Percentiles rank a stretch among this genome's conserved stretches.
Evolutionary conservation across 139 green algal species (phyloP).

Genomic region (Edaphochlamys debaryana): DNA sequence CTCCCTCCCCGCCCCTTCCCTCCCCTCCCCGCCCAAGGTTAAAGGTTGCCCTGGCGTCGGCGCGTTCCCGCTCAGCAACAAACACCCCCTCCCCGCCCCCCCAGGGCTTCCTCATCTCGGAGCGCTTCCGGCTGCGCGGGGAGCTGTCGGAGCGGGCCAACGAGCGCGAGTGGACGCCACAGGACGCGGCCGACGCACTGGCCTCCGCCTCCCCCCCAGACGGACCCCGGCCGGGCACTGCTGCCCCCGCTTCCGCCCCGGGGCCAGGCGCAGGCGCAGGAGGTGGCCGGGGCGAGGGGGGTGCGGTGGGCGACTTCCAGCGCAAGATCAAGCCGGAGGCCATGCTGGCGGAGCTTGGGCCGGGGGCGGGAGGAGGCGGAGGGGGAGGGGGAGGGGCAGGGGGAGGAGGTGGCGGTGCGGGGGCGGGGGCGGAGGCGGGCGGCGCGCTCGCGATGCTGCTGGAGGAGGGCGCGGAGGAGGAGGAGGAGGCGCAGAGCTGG

Average conservation of each 20-base stretch:
- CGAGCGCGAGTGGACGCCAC: conserved; percentile 24
- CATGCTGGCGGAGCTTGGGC: conserved; percentile 47
- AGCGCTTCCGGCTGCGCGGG: conserved; percentile 51
- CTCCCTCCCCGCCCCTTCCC: too few relatives aligned
- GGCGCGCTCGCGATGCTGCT: neutral
- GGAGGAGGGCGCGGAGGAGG: conserved; percentile 15
- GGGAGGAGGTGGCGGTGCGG: neutral
- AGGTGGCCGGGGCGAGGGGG: neutral
- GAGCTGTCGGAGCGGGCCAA: conserved; percentile 48
- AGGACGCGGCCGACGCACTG: neutral
- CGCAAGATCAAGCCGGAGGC: conserved; percentile 63
- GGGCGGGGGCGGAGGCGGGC: neutral
- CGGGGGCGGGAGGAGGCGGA: conserved; percentile 10
- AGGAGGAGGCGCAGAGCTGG: conserved; percentile 1
- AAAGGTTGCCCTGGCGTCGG: too few relatives aligned
- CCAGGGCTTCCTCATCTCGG: conserved; percentile 57
- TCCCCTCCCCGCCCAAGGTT: too few relatives aligned
- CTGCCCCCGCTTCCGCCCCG: too few relatives aligned
- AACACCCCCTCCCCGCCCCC: neutral
- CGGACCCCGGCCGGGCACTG: too few relatives aligned
- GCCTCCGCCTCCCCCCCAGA: too few relatives aligned
- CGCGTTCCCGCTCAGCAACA: too few relatives aligned
- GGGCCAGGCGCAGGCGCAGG: too few relatives aligned
- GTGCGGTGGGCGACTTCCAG: conserved; percentile 61
- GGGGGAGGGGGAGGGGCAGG: conserved; percentile 18